These are phyloP conservation scores for Tricladium varicosporioides DNA, from an alignment of 2,329 filamentous ascomycete species.

Conservation along the genomic window DNA sequence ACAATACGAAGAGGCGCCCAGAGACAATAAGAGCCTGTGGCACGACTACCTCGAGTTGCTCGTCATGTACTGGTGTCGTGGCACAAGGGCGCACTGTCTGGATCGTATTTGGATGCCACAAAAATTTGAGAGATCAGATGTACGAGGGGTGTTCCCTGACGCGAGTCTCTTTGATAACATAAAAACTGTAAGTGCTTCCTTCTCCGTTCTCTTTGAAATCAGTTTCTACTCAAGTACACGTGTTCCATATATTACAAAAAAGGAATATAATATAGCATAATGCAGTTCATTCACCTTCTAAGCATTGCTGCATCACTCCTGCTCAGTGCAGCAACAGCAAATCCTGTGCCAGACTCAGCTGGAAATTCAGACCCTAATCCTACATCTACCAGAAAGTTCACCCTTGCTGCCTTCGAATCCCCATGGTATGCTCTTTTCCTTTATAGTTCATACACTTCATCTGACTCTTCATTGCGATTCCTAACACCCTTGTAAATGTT, in stretches of 20 bases:
- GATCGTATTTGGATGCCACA: too few relatives aligned
- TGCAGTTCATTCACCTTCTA: background rate
- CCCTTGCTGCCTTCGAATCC: conserved; percentile 10
- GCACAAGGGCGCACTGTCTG: too few relatives aligned
- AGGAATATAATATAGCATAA: too few relatives aligned
- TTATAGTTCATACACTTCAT: background rate
- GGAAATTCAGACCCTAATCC: background rate
- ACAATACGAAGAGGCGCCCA: background rate
- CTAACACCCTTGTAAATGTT: background rate
- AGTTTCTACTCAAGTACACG: too few relatives aligned
- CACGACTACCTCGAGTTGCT: background rate
- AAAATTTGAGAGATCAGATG: too few relatives aligned
- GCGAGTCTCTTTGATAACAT: too few relatives aligned
- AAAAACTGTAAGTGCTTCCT: too few relatives aligned
- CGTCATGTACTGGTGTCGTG: too few relatives aligned
- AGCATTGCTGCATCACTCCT: background rate
- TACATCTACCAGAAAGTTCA: conserved; percentile 9
- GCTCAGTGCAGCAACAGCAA: background rate
- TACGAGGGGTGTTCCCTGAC: too few relatives aligned
- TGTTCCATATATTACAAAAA: too few relatives aligned
- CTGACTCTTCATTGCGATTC: background rate
- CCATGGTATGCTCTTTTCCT: conserved; percentile 1
- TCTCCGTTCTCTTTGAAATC: too few relatives aligned
- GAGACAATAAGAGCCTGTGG: background rate
- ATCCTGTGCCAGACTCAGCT: background rate